These are phyloP conservation scores for Amanita pallidorosea DNA, from an alignment of 768 basidiomycete genomes.

Conservation along the genomic window DNA sequence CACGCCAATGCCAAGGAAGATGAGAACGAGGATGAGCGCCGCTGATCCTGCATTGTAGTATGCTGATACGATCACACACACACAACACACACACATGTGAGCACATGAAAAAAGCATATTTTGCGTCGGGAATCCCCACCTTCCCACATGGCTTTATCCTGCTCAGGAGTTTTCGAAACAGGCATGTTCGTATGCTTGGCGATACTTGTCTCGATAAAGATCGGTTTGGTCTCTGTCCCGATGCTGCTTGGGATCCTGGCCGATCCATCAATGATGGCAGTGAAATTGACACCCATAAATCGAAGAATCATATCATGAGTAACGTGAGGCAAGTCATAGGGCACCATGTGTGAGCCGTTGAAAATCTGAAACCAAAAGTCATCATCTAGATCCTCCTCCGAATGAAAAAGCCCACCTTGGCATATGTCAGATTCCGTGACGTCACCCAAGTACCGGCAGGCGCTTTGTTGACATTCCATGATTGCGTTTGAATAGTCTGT, in stretches of 20 bases:
- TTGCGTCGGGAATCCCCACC: constrained; percentile 31
- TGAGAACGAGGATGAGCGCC: constrained; percentile 69
- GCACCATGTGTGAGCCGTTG: constrained; percentile 95
- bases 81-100: neutral
- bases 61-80: constrained; percentile 30
- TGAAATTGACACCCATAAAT: constrained; percentile 90
- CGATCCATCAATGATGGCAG: constrained; percentile 67
- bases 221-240: constrained; percentile 61
- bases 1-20: constrained; percentile 53
- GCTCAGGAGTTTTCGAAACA: constrained; percentile 53
- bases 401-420: constrained; percentile 44
- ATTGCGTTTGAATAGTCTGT: constrained; percentile 57
- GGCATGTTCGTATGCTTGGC: constrained; percentile 24
- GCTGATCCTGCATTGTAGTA: constrained; percentile 92
- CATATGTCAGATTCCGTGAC: constrained; percentile 86
- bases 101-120: neutral
- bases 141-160: constrained; percentile 86
- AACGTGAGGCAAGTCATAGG: constrained; percentile 76
- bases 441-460: constrained; percentile 88
- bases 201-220: constrained; percentile 37
- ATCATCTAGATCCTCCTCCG: neutral
- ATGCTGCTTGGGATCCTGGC: constrained; percentile 75
- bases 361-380: constrained; percentile 47
- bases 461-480: constrained; percentile 65
- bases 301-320: constrained; percentile 98